Evolutionary conservation across 176 grass and related monocot species (phyloP), one percentile per base, ranked within the genome.

Genomic region (Eragrostis curvula): DNA sequence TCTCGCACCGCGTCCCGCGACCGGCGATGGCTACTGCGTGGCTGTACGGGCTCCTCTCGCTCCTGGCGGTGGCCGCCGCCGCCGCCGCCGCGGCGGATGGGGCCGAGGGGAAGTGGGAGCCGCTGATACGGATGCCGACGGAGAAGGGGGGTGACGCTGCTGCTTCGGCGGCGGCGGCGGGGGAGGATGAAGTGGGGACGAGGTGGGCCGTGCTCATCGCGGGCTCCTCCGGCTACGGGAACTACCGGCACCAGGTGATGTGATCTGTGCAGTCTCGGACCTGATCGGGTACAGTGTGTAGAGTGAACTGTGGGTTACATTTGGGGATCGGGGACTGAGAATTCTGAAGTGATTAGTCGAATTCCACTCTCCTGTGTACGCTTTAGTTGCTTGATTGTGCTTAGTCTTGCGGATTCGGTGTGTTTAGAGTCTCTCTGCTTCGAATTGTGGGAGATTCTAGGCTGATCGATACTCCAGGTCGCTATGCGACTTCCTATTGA

Each of bases 131-230:
- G 63, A 61, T 95, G 85, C 90, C 91, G 48, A 83, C 83, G 42
- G 88, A 87, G 72, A 76, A 66, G 66, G 51, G 68, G 60, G 74
- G 15, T 8, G 20, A 15, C 23, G 76, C 16, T 32, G 44, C 56
- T 3, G 68, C 42, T n/a, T 40, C 85, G 24, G 46, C 61, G 27
- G 55, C 61, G 23, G 60, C 59, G 17, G 5, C 40, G 25, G 80
- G 17, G 28, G 90, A 66, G 24, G 74, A 41, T 41, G n/a, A 8
- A 6, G 49, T 80, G 61, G 92, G 68, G 59, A 95, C 88, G 15
- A 91, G 30, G 85, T 98, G 96, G 96, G 96, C 93, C 36, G 84
- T 98, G 57, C 93, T 98, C 78, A 85, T 98, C 23, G 92, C 92
- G n/a, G 96, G 96, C 18, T 98, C 96, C 45, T 83, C 72, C 48